These are phyloP conservation scores for Ceratocystis eucalypticola DNA, from an alignment of 2,329 filamentous ascomycete genomes.

Conservation along the genomic window DNA sequence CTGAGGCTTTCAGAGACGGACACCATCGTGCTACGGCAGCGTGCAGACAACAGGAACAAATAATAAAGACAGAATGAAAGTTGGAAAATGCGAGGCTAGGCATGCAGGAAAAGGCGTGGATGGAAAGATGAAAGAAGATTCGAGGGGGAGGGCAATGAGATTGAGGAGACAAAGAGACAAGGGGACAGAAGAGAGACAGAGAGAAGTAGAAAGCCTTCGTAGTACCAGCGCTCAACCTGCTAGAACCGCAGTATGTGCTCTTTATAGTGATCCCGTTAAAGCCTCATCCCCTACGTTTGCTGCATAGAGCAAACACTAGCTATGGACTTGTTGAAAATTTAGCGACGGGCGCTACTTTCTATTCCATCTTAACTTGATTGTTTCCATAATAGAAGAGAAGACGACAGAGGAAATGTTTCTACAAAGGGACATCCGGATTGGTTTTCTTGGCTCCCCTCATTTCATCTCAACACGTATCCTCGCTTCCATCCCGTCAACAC, in stretches of 20 bases:
- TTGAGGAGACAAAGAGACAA: neutral
- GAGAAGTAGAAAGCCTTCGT: neutral
- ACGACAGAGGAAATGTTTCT: neutral
- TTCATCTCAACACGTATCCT: slow-evolving; percentile 45
- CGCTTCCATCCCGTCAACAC: slow-evolving; percentile 60
- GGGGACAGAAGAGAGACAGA: neutral
- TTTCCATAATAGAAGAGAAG: too few species aligned
- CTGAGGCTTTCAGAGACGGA: neutral
- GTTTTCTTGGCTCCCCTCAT: neutral
- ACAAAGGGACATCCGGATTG: neutral
- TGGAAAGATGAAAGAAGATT: neutral
- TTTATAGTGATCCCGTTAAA: neutral
- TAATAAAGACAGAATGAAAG: neutral
- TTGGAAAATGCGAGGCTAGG: neutral
- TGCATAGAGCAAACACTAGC: neutral
- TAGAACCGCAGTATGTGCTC: neutral
- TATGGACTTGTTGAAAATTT: neutral
- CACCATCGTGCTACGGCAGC: neutral
- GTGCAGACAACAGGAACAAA: neutral
- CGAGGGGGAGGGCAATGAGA: neutral
- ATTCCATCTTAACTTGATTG: neutral
- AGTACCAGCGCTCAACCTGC: neutral
- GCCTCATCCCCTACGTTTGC: neutral
- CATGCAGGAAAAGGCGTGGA: neutral
- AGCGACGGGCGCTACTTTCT: neutral